Percentiles rank a stretch among this genome's conserved stretches.
These are phyloP conservation scores for Cicer yamashitae DNA, from an alignment of 306 rosid species.

Conservation along the genomic window DNA sequence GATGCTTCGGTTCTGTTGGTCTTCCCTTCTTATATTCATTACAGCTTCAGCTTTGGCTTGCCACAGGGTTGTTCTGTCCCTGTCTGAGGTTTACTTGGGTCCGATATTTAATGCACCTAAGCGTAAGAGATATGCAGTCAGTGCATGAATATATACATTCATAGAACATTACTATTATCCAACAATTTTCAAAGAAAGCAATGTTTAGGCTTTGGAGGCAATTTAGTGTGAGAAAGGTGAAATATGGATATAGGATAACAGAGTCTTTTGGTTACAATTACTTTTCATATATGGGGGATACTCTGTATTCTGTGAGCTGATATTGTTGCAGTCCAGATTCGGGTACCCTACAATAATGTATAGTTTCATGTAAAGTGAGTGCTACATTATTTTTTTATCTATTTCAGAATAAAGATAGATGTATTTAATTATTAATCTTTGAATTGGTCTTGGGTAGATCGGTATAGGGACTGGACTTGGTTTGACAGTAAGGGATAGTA, in stretches of 20 bases:
- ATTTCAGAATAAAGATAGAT: constrained; percentile 31
- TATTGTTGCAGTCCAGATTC: constrained; percentile 26
- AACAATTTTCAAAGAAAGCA: constrained; percentile 9
- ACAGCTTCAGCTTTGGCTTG: constrained; percentile 79
- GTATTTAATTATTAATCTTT: constrained; percentile 20
- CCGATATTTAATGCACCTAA: constrained; percentile 59
- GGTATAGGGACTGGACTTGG: neutral
- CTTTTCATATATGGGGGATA: constrained; percentile 29
- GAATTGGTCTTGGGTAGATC: neutral
- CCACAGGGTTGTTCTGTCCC: constrained; percentile 58
- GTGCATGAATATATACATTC: constrained; percentile 53
- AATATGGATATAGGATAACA: constrained; percentile 37
- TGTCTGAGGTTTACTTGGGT: constrained; percentile 72
- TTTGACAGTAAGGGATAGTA: too few relatives aligned
- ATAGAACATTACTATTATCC: constrained; percentile 25
- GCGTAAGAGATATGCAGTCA: constrained; percentile 69
- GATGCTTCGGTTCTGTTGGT: constrained; percentile 74
- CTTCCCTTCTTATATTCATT: constrained; percentile 58
- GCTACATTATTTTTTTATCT: constrained; percentile 3
- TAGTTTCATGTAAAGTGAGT: constrained; percentile 46
- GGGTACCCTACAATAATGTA: constrained; percentile 38
- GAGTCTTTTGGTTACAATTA: constrained; percentile 17
- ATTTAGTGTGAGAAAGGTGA: constrained; percentile 43
- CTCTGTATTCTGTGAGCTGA: constrained; percentile 13
- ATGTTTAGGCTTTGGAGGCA: constrained; percentile 23